Evolutionary conservation across 2,329 filamentous ascomycete genomes (phyloP), one percentile per base, ranked within the genome.

Genomic region (Didymella exigua): DNA sequence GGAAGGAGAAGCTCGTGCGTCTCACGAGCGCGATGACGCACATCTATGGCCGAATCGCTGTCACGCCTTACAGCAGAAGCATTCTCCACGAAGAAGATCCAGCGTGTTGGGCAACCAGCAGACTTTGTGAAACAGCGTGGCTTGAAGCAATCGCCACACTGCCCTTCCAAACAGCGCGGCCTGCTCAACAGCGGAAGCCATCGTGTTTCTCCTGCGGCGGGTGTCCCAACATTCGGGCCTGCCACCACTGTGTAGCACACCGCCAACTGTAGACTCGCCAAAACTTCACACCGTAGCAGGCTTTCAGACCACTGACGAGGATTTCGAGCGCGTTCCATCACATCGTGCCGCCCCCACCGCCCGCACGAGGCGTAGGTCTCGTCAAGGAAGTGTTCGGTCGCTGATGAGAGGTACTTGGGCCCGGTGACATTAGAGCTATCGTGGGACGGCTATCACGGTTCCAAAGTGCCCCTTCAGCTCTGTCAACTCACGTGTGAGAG

Each of bases 151-250:
- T 18, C 38, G 37, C 34, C 36, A 33, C 16, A 23, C 23, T 19
- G 23, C 5, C 19, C 23, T 50, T 34, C 33, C 24, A 36, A 33
- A 42, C 46, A 37, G 16, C 9, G 11, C 14, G 26, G 10, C 11
- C n/a, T 29, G 33, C 52, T 46, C 47, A 55, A 37, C 46, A 37
- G 47, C 36, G 19, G 36, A 34, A 46, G 11, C 45, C 48, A 54
- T 56, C 45, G 31, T 43, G 24, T 33, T 47, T 42, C 43, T 57
- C 50, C 49, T 49, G 47, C 26, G 43, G 37, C 29, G 45, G 46
- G 43, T 59, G 55, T 58, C 52, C 54, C 63, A 58, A 62, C 58
- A 62, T 46, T 52, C 49, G 53, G 58, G 44, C 56, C 54, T 49
- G 43, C 53, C 50, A 51, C 51, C 45, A 43, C 19, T 24, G 21